A percentile compares a stretch with the other conserved stretches of the same genome.
These are phyloP conservation scores for Starmerella roubikii DNA, from an alignment of 805 yeast genomes.

Conservation along the genomic window DNA sequence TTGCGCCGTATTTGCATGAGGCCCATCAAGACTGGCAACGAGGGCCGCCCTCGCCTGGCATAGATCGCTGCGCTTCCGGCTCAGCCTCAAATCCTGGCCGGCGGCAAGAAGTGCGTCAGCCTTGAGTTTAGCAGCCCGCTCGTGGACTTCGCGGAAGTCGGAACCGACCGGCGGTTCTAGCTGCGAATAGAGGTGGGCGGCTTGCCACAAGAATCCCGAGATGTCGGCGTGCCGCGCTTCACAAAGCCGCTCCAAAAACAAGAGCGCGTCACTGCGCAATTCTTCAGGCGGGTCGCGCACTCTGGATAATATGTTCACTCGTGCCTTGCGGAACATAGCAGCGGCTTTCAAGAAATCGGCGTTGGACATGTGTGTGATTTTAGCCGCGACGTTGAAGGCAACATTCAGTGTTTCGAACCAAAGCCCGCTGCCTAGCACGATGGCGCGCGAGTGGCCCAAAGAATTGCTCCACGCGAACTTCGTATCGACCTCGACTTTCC, in stretches of 20 bases:
- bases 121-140: no score
- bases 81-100: background rate
- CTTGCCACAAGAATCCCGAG: no score
- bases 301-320: background rate
- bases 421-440: constrained; percentile 36
- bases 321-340: background rate
- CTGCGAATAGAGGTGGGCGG: no score
- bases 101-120: background rate
- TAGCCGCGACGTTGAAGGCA: constrained; percentile 54
- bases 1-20: no score
- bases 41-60: background rate
- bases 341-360: constrained; percentile 2
- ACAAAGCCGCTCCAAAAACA: background rate
- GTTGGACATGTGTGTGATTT: constrained; percentile 42
- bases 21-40: no score
- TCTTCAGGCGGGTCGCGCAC: constrained; percentile 2
- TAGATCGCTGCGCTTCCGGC: constrained; percentile 1
- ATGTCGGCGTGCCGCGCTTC: constrained; percentile 1
- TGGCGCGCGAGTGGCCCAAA: constrained; percentile 40
- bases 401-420: constrained; percentile 49
- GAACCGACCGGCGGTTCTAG: no score
- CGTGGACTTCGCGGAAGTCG: no score
- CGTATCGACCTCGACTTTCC: background rate
- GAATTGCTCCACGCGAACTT: constrained; percentile 51
- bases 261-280: background rate